Evolutionary conservation across 129 eudicot genomes (phyloP).

Genomic region (Logfia minima): DNA sequence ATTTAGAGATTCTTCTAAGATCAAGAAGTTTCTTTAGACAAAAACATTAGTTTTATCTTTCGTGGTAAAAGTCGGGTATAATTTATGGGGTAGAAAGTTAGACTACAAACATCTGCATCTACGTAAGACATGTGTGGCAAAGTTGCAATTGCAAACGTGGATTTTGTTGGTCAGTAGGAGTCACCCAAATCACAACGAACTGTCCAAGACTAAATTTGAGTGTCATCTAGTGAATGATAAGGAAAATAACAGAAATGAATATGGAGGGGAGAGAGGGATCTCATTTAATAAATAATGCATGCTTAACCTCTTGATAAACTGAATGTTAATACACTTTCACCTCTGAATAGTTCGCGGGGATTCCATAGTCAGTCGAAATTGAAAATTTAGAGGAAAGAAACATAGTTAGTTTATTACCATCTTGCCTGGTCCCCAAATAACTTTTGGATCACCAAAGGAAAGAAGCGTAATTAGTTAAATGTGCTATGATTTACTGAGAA

Average conservation of each 20-base stretch:
- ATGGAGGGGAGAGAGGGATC: conserved; percentile 6
- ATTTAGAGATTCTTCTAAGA: background rate
- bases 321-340: background rate
- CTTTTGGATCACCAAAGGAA: background rate
- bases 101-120: too few species aligned
- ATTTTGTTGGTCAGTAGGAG: background rate
- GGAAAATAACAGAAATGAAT: conserved; percentile 4
- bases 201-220: background rate
- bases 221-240: conserved; percentile 2
- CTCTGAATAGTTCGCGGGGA: background rate
- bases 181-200: background rate
- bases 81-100: conserved; percentile 3
- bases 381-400: background rate
- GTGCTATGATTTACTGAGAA: background rate
- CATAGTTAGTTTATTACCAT: background rate
- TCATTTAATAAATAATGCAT: background rate
- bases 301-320: conserved; percentile 12
- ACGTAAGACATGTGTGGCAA: too few species aligned
- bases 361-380: background rate
- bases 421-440: background rate
- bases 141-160: background rate
- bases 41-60: background rate
- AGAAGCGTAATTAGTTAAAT: background rate
- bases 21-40: background rate
- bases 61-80: background rate